A percentile compares a stretch with the other conserved stretches of the same genome.
These are phyloP conservation scores for Stachybotrys echinatus DNA, from an alignment of 2,329 filamentous ascomycete genomes.

Conservation along the genomic window DNA sequence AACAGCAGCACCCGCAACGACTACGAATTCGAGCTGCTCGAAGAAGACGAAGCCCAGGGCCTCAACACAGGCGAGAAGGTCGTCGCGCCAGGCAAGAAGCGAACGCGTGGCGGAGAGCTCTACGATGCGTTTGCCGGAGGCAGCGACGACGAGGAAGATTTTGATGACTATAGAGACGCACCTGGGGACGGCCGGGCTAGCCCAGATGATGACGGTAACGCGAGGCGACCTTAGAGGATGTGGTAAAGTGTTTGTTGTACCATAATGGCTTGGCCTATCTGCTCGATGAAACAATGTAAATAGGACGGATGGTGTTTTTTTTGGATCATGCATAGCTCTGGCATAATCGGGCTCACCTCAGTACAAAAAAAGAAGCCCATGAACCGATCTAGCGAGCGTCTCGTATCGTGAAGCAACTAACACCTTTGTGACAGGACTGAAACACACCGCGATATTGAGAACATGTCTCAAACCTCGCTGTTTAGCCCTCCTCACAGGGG, in stretches of 20 bases:
- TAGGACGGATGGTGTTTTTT: too few species aligned
- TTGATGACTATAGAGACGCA: constrained; percentile 36
- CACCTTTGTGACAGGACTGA: too few species aligned
- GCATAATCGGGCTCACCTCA: too few species aligned
- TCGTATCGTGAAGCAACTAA: too few species aligned
- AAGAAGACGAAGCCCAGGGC: constrained; percentile 68
- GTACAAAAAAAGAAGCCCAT: too few species aligned
- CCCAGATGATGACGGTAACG: constrained; percentile 32
- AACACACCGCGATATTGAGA: too few species aligned
- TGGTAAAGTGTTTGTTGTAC: background rate
- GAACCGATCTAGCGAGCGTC: too few species aligned
- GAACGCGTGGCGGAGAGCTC: constrained; percentile 74
- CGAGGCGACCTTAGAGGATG: constrained; percentile 9
- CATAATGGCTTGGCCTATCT: background rate
- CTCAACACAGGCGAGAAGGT: constrained; percentile 42
- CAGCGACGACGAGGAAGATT: constrained; percentile 59
- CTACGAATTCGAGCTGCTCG: constrained; percentile 92
- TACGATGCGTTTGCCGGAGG: constrained; percentile 97
- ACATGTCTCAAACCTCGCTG: too few species aligned
- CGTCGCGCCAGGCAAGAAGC: constrained; percentile 34
- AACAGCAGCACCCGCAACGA: constrained; percentile 70
- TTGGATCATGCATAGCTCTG: too few species aligned
- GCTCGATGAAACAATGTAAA: too few species aligned
- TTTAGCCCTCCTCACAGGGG: too few species aligned
- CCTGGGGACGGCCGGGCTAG: constrained; percentile 38